phyloP scores from a whole-genome alignment of 768 basidiomycete genomes.

The Kwoniella shandongensis region DNA sequence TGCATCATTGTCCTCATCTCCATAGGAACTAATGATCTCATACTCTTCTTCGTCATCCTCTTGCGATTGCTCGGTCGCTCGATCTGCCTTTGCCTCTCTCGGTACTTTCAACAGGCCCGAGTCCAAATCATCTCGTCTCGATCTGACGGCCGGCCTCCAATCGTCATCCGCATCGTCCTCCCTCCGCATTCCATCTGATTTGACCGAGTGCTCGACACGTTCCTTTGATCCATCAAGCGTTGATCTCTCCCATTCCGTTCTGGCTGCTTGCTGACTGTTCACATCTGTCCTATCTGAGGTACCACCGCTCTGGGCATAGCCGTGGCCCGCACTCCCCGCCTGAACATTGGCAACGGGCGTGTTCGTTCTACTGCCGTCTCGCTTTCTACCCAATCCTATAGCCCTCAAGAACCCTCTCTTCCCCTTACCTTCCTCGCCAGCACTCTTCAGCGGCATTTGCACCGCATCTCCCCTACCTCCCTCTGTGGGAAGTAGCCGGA shows the following conservation, averaged over 20 bases:
- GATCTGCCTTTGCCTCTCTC: neutral
- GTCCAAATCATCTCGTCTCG: neutral
- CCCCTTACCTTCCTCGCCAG: neutral
- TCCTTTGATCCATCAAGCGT: no score
- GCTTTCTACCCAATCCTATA: neutral
- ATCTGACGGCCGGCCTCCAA: neutral
- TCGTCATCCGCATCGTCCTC: neutral
- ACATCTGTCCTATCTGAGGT: no score
- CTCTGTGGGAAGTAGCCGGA: no score
- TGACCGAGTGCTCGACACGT: neutral
- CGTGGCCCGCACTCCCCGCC: no score
- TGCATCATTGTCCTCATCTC: neutral
- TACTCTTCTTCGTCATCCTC: conserved; percentile 9
- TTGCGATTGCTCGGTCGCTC: neutral
- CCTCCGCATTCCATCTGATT: neutral
- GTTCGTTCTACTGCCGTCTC: neutral
- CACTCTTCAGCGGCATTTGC: no score
- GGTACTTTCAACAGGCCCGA: neutral
- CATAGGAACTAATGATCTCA: conserved; percentile 15
- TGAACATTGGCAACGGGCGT: neutral
- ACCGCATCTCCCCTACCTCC: neutral
- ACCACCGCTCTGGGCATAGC: no score
- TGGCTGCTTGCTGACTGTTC: no score
- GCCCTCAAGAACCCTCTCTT: conserved; percentile 2
- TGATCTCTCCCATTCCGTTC: no score